These are phyloP conservation scores for Echium plantagineum DNA, from an alignment of 257 asterid species.

Conservation along the genomic window DNA sequence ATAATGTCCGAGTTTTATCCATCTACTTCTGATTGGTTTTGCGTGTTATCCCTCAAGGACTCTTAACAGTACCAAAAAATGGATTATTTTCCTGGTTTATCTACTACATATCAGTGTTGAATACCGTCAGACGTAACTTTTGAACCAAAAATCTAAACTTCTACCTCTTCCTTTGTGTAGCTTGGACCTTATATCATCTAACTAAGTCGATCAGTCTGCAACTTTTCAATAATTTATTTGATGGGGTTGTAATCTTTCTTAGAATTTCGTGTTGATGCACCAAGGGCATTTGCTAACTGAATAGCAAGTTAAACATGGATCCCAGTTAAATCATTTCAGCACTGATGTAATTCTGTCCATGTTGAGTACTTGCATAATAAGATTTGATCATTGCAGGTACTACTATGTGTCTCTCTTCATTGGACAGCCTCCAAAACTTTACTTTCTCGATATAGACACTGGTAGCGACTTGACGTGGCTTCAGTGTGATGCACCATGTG, in stretches of 20 bases:
- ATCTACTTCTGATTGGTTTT: no score
- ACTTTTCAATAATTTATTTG: not conserved
- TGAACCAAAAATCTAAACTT: no score
- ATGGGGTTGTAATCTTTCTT: not conserved
- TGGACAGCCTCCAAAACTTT: conserved; percentile 59
- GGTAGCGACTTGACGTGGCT: conserved; percentile 98
- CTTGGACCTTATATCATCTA: not conserved
- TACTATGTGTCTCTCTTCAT: conserved; percentile 45
- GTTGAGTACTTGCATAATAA: no score
- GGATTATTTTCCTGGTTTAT: no score
- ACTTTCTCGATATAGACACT: conserved; percentile 74
- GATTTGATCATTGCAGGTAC: conserved; percentile 31
- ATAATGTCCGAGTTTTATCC: no score
- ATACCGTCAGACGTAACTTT: no score
- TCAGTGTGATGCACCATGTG: conserved; percentile 88
- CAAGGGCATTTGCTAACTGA: not conserved
- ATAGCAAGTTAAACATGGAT: not conserved
- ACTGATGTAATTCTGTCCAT: not conserved
- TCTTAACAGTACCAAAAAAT: no score
- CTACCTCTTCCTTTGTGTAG: not conserved
- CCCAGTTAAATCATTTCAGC: no score
- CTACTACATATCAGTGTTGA: not conserved
- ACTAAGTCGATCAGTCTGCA: not conserved
- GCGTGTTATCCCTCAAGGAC: no score
- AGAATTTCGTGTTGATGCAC: not conserved